These are phyloP conservation scores for Candida anutae DNA, from an alignment of 1,139 yeast species.

Conservation along the genomic window DNA sequence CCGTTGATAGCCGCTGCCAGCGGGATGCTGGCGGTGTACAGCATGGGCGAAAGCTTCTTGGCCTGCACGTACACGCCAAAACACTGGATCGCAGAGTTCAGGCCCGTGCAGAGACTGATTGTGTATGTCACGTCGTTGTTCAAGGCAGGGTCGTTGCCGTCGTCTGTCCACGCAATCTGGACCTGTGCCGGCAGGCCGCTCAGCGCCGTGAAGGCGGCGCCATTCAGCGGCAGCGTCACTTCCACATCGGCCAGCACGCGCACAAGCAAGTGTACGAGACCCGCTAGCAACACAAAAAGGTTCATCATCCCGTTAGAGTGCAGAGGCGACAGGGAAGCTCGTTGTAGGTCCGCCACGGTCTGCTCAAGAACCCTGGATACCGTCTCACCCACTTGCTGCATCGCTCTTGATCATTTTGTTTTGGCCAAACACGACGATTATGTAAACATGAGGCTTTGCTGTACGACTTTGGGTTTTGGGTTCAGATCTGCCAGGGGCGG, in stretches of 20 bases:
- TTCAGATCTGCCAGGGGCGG: too few relatives aligned
- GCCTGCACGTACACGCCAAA: constrained; percentile 21
- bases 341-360: constrained; percentile 1
- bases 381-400: too few relatives aligned
- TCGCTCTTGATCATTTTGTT: too few relatives aligned
- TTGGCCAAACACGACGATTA: too few relatives aligned
- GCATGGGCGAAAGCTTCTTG: constrained; percentile 14
- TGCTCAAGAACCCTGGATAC: background rate
- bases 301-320: too few relatives aligned
- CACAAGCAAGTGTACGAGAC: constrained; percentile 3
- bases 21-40: constrained; percentile 35
- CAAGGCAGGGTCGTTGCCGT: constrained; percentile 40
- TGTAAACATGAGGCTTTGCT: too few relatives aligned
- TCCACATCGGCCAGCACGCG: constrained; percentile 46
- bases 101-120: constrained; percentile 63
- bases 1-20: constrained; percentile 51
- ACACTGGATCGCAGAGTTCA: constrained; percentile 40
- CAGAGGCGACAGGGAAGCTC: too few relatives aligned
- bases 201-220: constrained; percentile 41
- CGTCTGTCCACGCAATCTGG: constrained; percentile 56
- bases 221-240: constrained; percentile 43
- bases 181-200: constrained; percentile 39
- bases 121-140: constrained; percentile 37
- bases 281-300: constrained; percentile 1
- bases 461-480: too few relatives aligned